These are phyloP conservation scores for Setomelanomma holmii DNA, from an alignment of 2,329 filamentous ascomycete species.

Conservation along the genomic window DNA sequence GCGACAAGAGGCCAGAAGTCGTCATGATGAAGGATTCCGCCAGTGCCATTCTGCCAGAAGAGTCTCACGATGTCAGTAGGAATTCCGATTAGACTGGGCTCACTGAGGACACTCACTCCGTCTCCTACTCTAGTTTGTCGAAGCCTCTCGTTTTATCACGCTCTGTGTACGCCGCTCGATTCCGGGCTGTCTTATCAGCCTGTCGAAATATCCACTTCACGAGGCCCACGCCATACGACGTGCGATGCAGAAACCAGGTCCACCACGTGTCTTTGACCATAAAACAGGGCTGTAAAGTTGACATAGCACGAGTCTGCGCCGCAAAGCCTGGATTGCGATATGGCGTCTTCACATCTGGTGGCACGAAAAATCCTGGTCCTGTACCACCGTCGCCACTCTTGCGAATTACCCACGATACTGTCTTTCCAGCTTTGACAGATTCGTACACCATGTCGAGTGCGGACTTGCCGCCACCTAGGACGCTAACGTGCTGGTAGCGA, in stretches of 20 bases:
- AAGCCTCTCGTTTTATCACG: constrained; percentile 21
- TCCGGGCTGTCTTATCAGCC: constrained; percentile 3
- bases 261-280: constrained; percentile 11
- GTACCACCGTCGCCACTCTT: constrained; percentile 23
- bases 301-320: constrained; percentile 14
- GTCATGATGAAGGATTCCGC: constrained; percentile 22
- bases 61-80: constrained; percentile 3
- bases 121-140: constrained; percentile 24
- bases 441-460: constrained; percentile 50
- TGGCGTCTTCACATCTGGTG: constrained; percentile 8
- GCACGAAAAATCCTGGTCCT: constrained; percentile 41
- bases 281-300: constrained; percentile 13
- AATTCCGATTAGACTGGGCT: not conserved
- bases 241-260: constrained; percentile 19
- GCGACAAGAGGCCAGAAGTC: constrained; percentile 37
- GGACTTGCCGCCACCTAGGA: constrained; percentile 49
- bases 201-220: constrained; percentile 10
- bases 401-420: constrained; percentile 45
- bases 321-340: constrained; percentile 7
- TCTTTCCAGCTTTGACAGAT: constrained; percentile 40
- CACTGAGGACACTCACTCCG: constrained; percentile 3
- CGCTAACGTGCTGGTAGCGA: constrained; percentile 31
- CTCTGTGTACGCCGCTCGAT: constrained; percentile 19
- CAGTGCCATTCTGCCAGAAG: constrained; percentile 32
- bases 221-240: constrained; percentile 8